A percentile compares a stretch with the other conserved stretches of the same genome.
Evolutionary conservation across 1,284 basidiomycete genomes (phyloP).

Genomic region (Anthracocystis setariae): DNA sequence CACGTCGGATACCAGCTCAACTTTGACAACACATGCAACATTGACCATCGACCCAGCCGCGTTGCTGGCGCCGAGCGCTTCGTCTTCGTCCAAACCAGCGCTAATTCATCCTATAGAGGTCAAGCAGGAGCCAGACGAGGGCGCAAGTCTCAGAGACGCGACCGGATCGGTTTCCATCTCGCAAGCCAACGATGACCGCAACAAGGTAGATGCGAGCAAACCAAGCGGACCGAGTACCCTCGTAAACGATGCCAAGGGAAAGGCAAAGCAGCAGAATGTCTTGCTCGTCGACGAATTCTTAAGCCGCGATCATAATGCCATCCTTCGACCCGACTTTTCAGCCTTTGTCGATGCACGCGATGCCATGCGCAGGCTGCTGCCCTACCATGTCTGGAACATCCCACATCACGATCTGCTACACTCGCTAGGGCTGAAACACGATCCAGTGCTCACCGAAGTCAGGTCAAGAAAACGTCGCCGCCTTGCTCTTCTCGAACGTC

Average conservation of each 20-base stretch:
- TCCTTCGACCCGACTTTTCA: constrained; percentile 55
- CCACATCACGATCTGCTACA: constrained; percentile 55
- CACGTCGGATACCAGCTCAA: neutral
- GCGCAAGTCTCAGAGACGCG: neutral
- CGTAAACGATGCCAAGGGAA: constrained; percentile 1
- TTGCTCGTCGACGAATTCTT: constrained; percentile 23
- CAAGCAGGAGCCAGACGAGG: constrained; percentile 42
- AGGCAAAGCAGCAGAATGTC: constrained; percentile 1
- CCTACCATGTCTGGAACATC: constrained; percentile 65
- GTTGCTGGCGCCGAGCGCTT: constrained; percentile 9
- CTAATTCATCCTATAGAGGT: constrained; percentile 18
- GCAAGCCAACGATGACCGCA: neutral
- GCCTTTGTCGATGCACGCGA: constrained; percentile 55
- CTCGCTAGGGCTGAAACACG: constrained; percentile 21
- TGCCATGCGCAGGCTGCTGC: constrained; percentile 56
- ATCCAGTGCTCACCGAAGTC: constrained; percentile 31
- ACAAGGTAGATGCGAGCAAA: neutral
- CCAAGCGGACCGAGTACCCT: neutral
- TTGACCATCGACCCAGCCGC: constrained; percentile 42
- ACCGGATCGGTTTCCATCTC: neutral
- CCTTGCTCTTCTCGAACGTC: constrained; percentile 8
- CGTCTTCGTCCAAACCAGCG: constrained; percentile 5
- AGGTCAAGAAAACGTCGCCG: constrained; percentile 38
- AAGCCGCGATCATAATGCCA: constrained; percentile 45
- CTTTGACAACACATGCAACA: constrained; percentile 13